Percentiles rank a stretch among this genome's conserved stretches.
phyloP scores from a whole-genome alignment of 75 land plant species.

The Sequoiadendron giganteum region DNA sequence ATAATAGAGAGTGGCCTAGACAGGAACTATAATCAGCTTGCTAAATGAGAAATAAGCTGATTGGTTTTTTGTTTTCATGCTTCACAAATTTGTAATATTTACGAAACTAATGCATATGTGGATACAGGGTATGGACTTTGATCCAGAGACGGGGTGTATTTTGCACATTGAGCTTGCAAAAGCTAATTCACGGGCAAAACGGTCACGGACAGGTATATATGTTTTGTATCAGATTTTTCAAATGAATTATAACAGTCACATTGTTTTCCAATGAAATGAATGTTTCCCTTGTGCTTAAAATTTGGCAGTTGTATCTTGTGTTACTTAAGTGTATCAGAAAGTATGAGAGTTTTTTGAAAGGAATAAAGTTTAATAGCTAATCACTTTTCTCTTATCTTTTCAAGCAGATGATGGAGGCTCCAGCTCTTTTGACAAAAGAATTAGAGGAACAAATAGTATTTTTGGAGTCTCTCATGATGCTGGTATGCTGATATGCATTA shows the following conservation, averaged over 20 bases:
- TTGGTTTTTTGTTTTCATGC: neutral
- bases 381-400: neutral
- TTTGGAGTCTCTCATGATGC: constrained; percentile 39
- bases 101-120: neutral
- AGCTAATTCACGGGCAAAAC: constrained; percentile 82
- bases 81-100: neutral
- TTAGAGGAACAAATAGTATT: constrained; percentile 43
- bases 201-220: constrained; percentile 63
- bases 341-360: neutral
- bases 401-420: constrained; percentile 49
- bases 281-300: neutral
- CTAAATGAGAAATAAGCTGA: neutral
- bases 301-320: neutral
- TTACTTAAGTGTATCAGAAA: neutral
- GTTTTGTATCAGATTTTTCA: neutral
- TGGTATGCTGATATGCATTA: constrained; percentile 35
- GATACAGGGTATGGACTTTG: constrained; percentile 75
- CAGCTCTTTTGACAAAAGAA: constrained; percentile 46
- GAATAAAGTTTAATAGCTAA: neutral
- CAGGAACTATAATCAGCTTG: neutral
- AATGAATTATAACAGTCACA: neutral
- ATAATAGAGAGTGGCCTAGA: neutral
- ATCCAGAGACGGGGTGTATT: constrained; percentile 75
- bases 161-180: constrained; percentile 84
- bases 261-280: neutral